A percentile compares a stretch with the other conserved stretches of the same genome.
Evolutionary conservation across 352 stramenopile species (phyloP).

Genomic region (Saprolegnia parasitica): DNA sequence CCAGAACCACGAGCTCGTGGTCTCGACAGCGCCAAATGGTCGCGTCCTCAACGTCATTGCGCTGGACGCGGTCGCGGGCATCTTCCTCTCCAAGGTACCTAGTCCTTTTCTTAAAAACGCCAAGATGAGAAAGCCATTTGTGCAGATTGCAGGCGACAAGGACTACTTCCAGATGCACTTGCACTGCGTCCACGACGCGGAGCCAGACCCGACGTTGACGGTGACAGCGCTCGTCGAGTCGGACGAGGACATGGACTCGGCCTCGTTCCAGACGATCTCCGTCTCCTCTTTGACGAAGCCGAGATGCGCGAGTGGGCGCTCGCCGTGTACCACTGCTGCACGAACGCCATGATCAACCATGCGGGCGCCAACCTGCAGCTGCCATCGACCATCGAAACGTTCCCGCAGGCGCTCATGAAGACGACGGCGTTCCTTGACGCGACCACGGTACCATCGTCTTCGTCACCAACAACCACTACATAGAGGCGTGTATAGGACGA

Average conservation of each 20-base stretch:
- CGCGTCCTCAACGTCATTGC: conserved; percentile 71
- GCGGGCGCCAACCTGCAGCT: conserved; percentile 44
- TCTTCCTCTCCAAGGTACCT: conserved; percentile 78
- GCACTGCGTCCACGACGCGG: conserved; percentile 52
- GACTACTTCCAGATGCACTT: conserved; percentile 85
- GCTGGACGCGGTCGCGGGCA: conserved; percentile 71
- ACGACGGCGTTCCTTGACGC: conserved; percentile 54
- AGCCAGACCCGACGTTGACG: neutral
- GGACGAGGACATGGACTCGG: conserved; percentile 52
- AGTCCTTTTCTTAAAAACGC: conserved; percentile 36
- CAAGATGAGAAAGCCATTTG: neutral
- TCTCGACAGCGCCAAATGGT: conserved; percentile 62
- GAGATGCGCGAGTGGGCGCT: conserved; percentile 68
- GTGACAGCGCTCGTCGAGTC: conserved; percentile 30
- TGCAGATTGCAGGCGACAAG: conserved; percentile 31
- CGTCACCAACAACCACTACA: no score
- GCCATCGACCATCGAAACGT: conserved; percentile 65
- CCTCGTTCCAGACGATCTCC: conserved; percentile 71
- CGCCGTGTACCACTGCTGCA: conserved; percentile 81
- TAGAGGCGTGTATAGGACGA: no score
- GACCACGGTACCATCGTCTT: neutral
- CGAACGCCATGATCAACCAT: conserved; percentile 84
- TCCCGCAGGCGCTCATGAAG: conserved; percentile 83
- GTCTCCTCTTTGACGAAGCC: conserved; percentile 74
- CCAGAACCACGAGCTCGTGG: conserved; percentile 78